Conservation (phyloP, 768 basidiomycete species). For the Mycena rebaudengoi region DNA sequence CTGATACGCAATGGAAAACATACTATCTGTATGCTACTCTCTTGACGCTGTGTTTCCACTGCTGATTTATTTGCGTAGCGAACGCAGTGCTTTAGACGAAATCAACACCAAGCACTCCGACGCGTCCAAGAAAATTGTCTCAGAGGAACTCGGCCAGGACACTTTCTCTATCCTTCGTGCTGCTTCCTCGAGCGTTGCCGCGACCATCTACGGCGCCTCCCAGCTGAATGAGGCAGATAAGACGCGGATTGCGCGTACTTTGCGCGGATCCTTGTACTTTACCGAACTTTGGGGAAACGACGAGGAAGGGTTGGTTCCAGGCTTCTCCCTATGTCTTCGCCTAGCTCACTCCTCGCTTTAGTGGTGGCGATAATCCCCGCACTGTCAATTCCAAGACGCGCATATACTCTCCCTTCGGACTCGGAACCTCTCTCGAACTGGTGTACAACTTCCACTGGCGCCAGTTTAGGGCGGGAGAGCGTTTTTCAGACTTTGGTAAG, state of each 20-base stretch:
- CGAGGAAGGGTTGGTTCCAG: conserved; percentile 21
- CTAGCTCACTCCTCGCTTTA: conserved; percentile 1
- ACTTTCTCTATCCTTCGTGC: conserved; percentile 18
- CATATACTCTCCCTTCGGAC: conserved; percentile 21
- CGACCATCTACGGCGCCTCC: conserved; percentile 15
- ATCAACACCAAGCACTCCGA: conserved; percentile 18
- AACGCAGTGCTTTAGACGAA: conserved; percentile 22
- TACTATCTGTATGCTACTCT: conserved; percentile 18
- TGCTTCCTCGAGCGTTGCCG: conserved; percentile 14
- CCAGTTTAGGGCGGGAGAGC: conserved; percentile 4
- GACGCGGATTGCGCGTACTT: conserved; percentile 14
- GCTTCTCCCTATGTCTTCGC: neutral
- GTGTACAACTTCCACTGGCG: conserved; percentile 25
- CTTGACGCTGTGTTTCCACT: conserved; percentile 2
- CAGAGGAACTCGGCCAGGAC: conserved; percentile 25
- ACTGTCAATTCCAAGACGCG: conserved; percentile 24
- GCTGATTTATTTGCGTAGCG: neutral
- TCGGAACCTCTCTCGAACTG: conserved; percentile 21
- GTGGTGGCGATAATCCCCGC: conserved; percentile 21
- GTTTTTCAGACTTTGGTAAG: conserved; percentile 13
- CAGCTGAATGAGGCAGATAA: conserved; percentile 13
- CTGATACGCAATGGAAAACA: conserved; percentile 18
- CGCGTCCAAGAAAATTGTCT: conserved; percentile 19
- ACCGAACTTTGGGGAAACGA: conserved; percentile 25
- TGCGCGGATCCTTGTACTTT: conserved; percentile 23